Base-by-base conservation (phyloP, 192 early-diverging fungal species). In the Mortierella claussenii region DNA sequence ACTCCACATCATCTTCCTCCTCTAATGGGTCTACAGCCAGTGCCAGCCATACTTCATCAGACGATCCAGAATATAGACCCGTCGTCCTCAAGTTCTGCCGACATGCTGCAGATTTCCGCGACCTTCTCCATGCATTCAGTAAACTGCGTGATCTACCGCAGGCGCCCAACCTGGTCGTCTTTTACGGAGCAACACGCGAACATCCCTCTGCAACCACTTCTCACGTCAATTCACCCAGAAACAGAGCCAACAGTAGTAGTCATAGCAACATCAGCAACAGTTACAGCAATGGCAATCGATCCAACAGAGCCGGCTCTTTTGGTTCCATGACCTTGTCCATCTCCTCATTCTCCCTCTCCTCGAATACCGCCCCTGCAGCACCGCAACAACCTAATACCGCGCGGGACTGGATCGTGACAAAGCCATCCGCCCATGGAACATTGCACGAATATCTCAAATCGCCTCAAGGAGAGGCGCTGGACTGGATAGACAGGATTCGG, bases 331-430 rank as follows among this genome's bases (percentile, higher is more conserved):
- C 68, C 15, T 18, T 60, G 2, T 62, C 68, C 24, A 50, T 73
- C n/a, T 65, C 73, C 0, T 62, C 64, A 11, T 63, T 75, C 42
- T 59, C 70, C 5, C 70, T 65, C 34, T 65, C 70, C 28, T 54
- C 67, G 17, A 53, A 31, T 54, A 7, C 57, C 23, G 20, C 49
- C 34, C 31, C 57, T 45, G 27, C 69, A 53, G 31, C 36, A 30
- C 21, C 57, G 43, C 28, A 23, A 51, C 24, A 60, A 8, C 48
- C 31, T 27, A 36, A 21, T 20, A 4, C 15, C 21, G 32, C 53
- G 46, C 55, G 73, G 46, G 73, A 76, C 44, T 76, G 73, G 73
- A 76, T 76, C 30, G 73, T 76, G 18, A 76, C 73, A 30, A 76
- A 76, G 28, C 73, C 73, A 6, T 66, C 73, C 11, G 73, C 64